Percentiles rank a stretch among this genome's conserved stretches.
Conservation (phyloP, 805 yeast genomes). For the Ogataea methanolica region DNA sequence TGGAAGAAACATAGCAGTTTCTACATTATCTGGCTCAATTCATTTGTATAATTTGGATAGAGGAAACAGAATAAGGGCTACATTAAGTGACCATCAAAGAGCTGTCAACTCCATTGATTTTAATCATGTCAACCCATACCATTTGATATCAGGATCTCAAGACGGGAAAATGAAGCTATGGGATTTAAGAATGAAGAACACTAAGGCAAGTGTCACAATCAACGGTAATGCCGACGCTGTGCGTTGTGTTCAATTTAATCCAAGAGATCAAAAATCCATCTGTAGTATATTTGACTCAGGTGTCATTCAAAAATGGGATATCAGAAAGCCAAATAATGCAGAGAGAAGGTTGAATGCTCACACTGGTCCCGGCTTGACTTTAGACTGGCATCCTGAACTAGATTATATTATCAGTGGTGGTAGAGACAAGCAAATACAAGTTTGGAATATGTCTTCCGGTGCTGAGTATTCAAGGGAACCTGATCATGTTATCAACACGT, state of each 20-base stretch:
- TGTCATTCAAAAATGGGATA: slow-evolving; percentile 78
- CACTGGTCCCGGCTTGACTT: slow-evolving; percentile 81
- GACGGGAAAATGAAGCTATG: slow-evolving; percentile 75
- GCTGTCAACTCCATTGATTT: slow-evolving; percentile 44
- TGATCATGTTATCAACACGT: slow-evolving; percentile 65
- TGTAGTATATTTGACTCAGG: slow-evolving; percentile 90
- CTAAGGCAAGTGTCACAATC: slow-evolving; percentile 47
- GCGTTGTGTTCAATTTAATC: slow-evolving; percentile 49
- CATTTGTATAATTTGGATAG: slow-evolving; percentile 28
- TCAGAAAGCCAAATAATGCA: slow-evolving; percentile 56
- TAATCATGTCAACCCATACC: slow-evolving; percentile 34
- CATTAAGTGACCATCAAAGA: slow-evolving; percentile 38
- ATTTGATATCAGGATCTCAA: slow-evolving; percentile 63
- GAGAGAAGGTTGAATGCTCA: slow-evolving; percentile 84
- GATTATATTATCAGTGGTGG: slow-evolving; percentile 91
- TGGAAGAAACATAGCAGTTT: slow-evolving; percentile 38
- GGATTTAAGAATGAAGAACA: slow-evolving; percentile 54
- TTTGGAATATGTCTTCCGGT: slow-evolving; percentile 57
- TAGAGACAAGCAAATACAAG: slow-evolving; percentile 75
- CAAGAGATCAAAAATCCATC: slow-evolving; percentile 49
- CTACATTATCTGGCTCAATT: slow-evolving; percentile 46
- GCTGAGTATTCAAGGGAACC: slow-evolving; percentile 45
- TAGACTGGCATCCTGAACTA: slow-evolving; percentile 82
- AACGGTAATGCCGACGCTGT: slow-evolving; percentile 69
- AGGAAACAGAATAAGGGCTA: slow-evolving; percentile 25